phyloP scores from a whole-genome alignment of 208 protist genomes.

The Balamuthia mandrillaris region DNA sequence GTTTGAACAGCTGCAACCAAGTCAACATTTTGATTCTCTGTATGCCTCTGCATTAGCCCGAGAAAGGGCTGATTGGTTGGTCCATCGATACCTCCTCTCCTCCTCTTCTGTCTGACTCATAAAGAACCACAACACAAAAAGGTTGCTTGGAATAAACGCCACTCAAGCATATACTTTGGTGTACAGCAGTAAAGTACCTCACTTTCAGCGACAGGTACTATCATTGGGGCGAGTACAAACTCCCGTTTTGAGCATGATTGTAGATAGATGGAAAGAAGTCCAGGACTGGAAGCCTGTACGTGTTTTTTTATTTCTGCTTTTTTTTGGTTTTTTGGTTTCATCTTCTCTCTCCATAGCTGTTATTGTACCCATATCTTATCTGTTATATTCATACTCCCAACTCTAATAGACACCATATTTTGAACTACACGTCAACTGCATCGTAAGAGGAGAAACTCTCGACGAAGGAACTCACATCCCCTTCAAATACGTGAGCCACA shows the following conservation, averaged over 20 bases:
- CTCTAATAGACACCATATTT: too few species aligned
- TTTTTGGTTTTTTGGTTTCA: too few species aligned
- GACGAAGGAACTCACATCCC: too few species aligned
- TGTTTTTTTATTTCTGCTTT: neutral
- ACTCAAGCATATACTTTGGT: slow-evolving; percentile 31
- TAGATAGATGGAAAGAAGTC: neutral
- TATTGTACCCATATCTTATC: too few species aligned
- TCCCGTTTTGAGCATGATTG: slow-evolving; percentile 28
- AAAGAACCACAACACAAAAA: neutral
- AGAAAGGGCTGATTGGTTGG: slow-evolving; percentile 12
- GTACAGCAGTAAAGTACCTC: slow-evolving; percentile 25
- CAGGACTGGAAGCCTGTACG: slow-evolving; percentile 13
- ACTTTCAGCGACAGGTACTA: slow-evolving; percentile 12
- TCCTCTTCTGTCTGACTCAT: too few species aligned
- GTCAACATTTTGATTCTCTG: neutral
- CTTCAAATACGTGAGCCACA: too few species aligned
- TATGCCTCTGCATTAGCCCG: slow-evolving; percentile 15
- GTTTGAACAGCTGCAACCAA: neutral
- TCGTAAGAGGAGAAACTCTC: too few species aligned
- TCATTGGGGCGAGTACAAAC: slow-evolving; percentile 33
- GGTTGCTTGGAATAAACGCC: slow-evolving; percentile 34
- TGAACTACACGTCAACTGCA: too few species aligned
- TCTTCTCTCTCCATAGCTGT: too few species aligned
- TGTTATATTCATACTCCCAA: too few species aligned
- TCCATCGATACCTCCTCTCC: neutral